A percentile compares a stretch with the other conserved stretches of the same genome.
These are phyloP conservation scores for Rhodotorula sp. DNA, from an alignment of 1,284 basidiomycete genomes.

Conservation along the genomic window DNA sequence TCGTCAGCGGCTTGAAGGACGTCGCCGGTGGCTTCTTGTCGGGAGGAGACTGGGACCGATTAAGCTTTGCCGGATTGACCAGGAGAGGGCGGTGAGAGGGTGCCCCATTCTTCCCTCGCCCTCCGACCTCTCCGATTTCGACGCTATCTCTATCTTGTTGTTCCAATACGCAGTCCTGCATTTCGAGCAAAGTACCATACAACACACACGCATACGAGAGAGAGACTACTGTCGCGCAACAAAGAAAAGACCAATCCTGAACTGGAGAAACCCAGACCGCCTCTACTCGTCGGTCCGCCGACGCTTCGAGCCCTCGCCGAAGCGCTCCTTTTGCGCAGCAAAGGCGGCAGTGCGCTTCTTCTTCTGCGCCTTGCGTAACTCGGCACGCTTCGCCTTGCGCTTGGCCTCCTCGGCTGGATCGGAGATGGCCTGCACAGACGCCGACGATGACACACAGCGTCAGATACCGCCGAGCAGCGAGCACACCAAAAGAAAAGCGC, in stretches of 20 bases:
- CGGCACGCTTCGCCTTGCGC: slow-evolving; percentile 60
- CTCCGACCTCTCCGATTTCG: not conserved
- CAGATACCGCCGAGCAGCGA: not conserved
- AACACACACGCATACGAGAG: too few relatives aligned
- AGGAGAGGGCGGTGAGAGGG: slow-evolving; percentile 1
- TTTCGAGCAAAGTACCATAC: not conserved
- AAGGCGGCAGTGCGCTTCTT: slow-evolving; percentile 9
- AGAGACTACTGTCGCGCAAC: not conserved
- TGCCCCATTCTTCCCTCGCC: not conserved
- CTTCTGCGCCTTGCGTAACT: slow-evolving; percentile 54
- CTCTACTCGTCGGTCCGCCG: not conserved
- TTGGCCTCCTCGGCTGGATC: slow-evolving; percentile 71
- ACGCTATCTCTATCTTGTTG: not conserved
- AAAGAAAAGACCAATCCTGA: not conserved
- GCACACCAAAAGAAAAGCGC: too few relatives aligned
- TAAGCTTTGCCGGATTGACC: slow-evolving; percentile 9
- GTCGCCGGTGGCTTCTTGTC: slow-evolving; percentile 2
- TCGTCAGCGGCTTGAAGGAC: slow-evolving; percentile 12
- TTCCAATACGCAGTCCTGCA: not conserved
- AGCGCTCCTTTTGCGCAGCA: slow-evolving; percentile 10
- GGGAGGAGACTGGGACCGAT: slow-evolving; percentile 9
- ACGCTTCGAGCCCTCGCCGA: slow-evolving; percentile 9
- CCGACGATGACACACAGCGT: too few relatives aligned
- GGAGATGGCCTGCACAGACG: slow-evolving; percentile 53
- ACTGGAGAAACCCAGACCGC: not conserved